Evolutionary conservation across 176 grass and related monocot species (phyloP).

Genomic region (Avena eriantha): DNA sequence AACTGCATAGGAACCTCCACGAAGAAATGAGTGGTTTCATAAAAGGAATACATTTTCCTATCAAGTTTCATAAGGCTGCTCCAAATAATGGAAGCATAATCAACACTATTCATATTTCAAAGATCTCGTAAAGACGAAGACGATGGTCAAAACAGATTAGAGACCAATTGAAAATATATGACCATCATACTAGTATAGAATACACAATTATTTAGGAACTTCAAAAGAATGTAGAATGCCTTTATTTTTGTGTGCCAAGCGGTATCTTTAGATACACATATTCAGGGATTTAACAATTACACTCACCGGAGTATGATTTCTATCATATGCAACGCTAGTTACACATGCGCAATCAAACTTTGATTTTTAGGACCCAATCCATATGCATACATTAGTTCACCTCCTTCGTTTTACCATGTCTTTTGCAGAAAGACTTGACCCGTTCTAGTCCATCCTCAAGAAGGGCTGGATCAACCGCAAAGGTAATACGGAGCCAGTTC

Average conservation of each 20-base stretch:
- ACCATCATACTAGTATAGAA: background rate
- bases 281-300: background rate
- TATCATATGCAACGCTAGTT: background rate
- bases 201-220: background rate
- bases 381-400: background rate
- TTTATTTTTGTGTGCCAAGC: background rate
- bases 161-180: background rate
- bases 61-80: background rate
- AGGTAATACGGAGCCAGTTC: constrained; percentile 70
- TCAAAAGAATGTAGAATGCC: background rate
- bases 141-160: background rate
- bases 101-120: background rate
- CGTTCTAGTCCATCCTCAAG: constrained; percentile 64
- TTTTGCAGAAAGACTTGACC: constrained; percentile 66
- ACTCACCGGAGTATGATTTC: background rate
- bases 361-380: background rate
- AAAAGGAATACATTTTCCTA: background rate
- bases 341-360: background rate
- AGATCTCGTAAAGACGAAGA: background rate
- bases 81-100: background rate
- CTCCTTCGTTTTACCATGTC: constrained; percentile 46
- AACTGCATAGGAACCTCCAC: too few species aligned
- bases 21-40: background rate
- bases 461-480: constrained; percentile 47
- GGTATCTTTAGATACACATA: background rate